Conservation (phyloP, 352 stramenopile species). For the Phytopythium boreale region DNA sequence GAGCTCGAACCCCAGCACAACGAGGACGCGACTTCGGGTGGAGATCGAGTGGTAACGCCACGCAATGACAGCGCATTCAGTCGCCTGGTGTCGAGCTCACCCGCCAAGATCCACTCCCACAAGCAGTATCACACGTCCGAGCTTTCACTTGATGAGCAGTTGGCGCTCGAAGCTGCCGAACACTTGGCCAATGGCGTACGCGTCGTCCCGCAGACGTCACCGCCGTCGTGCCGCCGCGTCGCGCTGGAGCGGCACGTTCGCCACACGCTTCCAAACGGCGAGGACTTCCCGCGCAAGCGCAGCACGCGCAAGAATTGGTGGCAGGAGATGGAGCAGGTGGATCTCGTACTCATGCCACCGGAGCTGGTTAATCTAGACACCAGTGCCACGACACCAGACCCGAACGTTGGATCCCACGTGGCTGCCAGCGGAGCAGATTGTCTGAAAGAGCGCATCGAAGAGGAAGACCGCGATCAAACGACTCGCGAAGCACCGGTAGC, state of each 20-base stretch:
- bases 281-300: constrained; percentile 30
- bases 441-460: not conserved
- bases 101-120: not conserved
- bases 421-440: not conserved
- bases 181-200: too few species aligned
- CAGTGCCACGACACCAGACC: not conserved
- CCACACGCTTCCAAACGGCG: constrained; percentile 11
- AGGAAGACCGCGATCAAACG: not conserved
- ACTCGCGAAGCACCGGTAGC: not conserved
- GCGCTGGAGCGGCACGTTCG: constrained; percentile 23
- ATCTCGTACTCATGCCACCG: not conserved
- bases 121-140: not conserved
- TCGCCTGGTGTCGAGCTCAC: not conserved
- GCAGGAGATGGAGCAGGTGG: constrained; percentile 25
- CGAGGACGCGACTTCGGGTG: too few species aligned
- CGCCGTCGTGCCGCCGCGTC: constrained; percentile 23
- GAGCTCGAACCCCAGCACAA: not conserved
- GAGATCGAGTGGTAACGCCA: not conserved
- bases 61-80: not conserved
- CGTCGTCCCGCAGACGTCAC: constrained; percentile 3
- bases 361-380: not conserved
- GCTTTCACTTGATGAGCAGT: not conserved
- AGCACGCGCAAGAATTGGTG: constrained; percentile 32
- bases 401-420: not conserved
- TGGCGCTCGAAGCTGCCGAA: not conserved